phyloP scores from a whole-genome alignment of 495 filamentous ascomycete genomes.

The Astrocystis sublimbata region DNA sequence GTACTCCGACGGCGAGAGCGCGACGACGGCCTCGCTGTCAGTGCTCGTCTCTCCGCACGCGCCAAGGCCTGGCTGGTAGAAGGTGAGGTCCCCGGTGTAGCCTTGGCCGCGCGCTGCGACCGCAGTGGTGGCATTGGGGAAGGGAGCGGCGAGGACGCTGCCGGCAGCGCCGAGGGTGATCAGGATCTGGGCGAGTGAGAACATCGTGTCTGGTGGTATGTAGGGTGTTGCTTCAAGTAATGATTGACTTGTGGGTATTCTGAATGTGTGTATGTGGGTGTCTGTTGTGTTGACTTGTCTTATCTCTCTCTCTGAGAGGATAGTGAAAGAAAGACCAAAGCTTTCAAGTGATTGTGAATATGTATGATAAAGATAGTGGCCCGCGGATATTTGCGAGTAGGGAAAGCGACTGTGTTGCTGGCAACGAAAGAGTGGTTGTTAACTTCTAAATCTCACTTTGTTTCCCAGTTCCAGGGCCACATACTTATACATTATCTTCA shows the following conservation, averaged over 20 bases:
- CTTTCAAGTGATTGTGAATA: neutral
- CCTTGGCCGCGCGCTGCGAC: slow-evolving; percentile 8
- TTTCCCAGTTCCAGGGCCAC: neutral
- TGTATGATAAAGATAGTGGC: slow-evolving; percentile 6
- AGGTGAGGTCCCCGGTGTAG: slow-evolving; percentile 48
- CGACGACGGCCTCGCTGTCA: slow-evolving; percentile 44
- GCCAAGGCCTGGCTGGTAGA: slow-evolving; percentile 48
- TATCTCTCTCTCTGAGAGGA: slow-evolving; percentile 1
- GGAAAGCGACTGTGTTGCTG: neutral
- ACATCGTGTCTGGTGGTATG: neutral
- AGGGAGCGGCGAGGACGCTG: slow-evolving; percentile 17
- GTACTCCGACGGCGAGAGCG: slow-evolving; percentile 41
- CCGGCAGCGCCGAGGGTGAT: slow-evolving; percentile 11
- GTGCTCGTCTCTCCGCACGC: slow-evolving; percentile 46
- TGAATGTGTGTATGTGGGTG: neutral
- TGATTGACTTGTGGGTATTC: neutral
- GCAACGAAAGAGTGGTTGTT: neutral
- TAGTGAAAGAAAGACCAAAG: neutral
- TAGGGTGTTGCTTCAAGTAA: neutral
- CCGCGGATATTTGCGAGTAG: slow-evolving; percentile 6
- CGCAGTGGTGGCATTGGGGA: neutral
- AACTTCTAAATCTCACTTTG: neutral
- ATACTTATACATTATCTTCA: slow-evolving; percentile 8
- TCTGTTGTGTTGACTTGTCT: neutral
- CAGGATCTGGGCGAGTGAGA: slow-evolving; percentile 6